Conservation (phyloP, 805 yeast species). For the Metschnikowia lochheadii region DNA sequence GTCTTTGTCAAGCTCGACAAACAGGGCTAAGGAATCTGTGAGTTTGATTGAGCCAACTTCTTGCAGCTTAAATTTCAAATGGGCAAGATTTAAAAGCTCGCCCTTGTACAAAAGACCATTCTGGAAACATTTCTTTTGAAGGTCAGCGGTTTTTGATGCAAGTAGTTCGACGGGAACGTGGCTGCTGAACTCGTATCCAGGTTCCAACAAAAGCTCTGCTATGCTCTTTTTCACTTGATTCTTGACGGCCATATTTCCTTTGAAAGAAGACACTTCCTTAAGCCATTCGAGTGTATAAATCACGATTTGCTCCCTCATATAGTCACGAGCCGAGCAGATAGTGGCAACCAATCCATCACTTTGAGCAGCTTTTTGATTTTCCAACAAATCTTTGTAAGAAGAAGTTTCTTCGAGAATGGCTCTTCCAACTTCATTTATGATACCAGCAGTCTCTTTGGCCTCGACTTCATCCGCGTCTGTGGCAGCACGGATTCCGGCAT, state of each 20-base stretch:
- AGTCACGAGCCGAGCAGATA: constrained; percentile 49
- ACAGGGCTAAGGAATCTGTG: not conserved
- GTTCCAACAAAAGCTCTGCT: constrained; percentile 42
- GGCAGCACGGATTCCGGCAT: constrained; percentile 39
- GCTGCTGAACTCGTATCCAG: constrained; percentile 30
- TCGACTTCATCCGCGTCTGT: constrained; percentile 20
- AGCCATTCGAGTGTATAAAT: constrained; percentile 51
- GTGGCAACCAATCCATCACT: constrained; percentile 53
- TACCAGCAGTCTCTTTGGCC: constrained; percentile 38
- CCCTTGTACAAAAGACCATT: constrained; percentile 32
- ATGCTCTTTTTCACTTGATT: constrained; percentile 37
- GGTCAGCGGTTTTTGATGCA: constrained; percentile 7
- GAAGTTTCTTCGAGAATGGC: constrained; percentile 40
- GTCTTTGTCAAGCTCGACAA: not conserved
- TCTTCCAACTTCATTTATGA: constrained; percentile 49
- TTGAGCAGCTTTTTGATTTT: constrained; percentile 38
- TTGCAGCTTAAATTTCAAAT: constrained; percentile 15
- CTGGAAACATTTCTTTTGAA: constrained; percentile 24
- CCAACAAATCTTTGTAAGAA: constrained; percentile 20
- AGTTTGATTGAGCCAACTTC: constrained; percentile 9
- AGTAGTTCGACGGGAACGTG: constrained; percentile 24
- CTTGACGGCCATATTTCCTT: constrained; percentile 22
- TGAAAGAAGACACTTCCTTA: constrained; percentile 28
- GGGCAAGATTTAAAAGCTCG: constrained; percentile 19
- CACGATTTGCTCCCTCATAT: constrained; percentile 45